Conservation (phyloP, 768 basidiomycete genomes). For the Mycena venus region DNA sequence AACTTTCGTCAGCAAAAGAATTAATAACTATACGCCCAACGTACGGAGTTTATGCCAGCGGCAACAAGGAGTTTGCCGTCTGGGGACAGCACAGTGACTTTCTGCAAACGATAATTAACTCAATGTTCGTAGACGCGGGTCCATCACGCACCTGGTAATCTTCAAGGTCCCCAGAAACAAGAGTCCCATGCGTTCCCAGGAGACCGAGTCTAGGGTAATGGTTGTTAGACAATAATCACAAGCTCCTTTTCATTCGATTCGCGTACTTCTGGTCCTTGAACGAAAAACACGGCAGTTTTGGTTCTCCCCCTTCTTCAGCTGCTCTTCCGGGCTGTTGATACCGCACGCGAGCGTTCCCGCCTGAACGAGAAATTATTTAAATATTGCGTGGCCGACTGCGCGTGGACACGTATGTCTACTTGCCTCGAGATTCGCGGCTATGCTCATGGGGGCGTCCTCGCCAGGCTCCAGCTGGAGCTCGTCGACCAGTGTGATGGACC, state of each 20-base stretch:
- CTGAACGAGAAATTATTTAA: constrained; percentile 39
- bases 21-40: constrained; percentile 25
- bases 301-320: constrained; percentile 76
- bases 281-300: constrained; percentile 86
- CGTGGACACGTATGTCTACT: constrained; percentile 8
- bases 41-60: constrained; percentile 81
- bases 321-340: constrained; percentile 82
- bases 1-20: constrained; percentile 26
- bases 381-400: constrained; percentile 2
- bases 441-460: constrained; percentile 98
- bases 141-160: constrained; percentile 89
- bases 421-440: constrained; percentile 79
- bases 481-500: constrained; percentile 65
- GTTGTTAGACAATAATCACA: constrained; percentile 5
- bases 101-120: constrained; percentile 62
- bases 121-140: not conserved
- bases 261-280: constrained; percentile 72
- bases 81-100: constrained; percentile 88
- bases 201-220: constrained; percentile 62
- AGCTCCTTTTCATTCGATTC: not conserved
- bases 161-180: constrained; percentile 70
- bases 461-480: constrained; percentile 84
- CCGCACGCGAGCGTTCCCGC: constrained; percentile 80
- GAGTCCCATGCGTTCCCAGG: constrained; percentile 69
- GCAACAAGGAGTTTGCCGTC: constrained; percentile 74